A percentile compares a stretch with the other conserved stretches of the same genome.
Evolutionary conservation across 1,284 basidiomycete species (phyloP).

Genomic region (Malassezia restricta): DNA sequence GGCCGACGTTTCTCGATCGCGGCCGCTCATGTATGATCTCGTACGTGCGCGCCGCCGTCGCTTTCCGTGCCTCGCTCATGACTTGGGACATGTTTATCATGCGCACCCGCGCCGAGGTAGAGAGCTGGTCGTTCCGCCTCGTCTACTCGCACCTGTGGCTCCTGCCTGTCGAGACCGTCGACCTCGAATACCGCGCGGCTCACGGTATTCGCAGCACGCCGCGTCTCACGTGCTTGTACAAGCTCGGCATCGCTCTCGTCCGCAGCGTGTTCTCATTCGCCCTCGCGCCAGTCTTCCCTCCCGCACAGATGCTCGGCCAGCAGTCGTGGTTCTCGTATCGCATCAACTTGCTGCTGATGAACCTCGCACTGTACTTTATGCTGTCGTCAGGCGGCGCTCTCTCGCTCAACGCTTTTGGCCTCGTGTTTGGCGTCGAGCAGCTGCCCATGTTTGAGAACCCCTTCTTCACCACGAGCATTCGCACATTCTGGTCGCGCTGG

Average conservation of each 20-base stretch:
- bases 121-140: constrained; percentile 25
- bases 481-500: constrained; percentile 45
- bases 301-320: constrained; percentile 24
- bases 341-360: constrained; percentile 34
- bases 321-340: constrained; percentile 14
- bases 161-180: constrained; percentile 36
- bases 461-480: constrained; percentile 38
- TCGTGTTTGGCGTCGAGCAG: constrained; percentile 39
- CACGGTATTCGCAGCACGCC: constrained; percentile 25
- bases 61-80: constrained; percentile 36
- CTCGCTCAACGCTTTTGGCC: constrained; percentile 18
- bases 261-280: constrained; percentile 23
- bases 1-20: not conserved
- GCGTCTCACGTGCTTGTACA: constrained; percentile 28
- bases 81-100: constrained; percentile 44
- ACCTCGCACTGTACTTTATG: constrained; percentile 9
- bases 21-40: constrained; percentile 25
- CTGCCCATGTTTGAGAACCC: constrained; percentile 44
- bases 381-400: constrained; percentile 2
- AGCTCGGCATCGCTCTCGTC: constrained; percentile 27
- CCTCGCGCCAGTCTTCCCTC: constrained; percentile 36
- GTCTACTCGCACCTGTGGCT: constrained; percentile 44
- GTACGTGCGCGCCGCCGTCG: constrained; percentile 41
- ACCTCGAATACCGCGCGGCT: constrained; percentile 28
- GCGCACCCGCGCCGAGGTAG: constrained; percentile 30